Evolutionary conservation across 352 stramenopile genomes (phyloP).

Genomic region (Nothophytophthora sp.): DNA sequence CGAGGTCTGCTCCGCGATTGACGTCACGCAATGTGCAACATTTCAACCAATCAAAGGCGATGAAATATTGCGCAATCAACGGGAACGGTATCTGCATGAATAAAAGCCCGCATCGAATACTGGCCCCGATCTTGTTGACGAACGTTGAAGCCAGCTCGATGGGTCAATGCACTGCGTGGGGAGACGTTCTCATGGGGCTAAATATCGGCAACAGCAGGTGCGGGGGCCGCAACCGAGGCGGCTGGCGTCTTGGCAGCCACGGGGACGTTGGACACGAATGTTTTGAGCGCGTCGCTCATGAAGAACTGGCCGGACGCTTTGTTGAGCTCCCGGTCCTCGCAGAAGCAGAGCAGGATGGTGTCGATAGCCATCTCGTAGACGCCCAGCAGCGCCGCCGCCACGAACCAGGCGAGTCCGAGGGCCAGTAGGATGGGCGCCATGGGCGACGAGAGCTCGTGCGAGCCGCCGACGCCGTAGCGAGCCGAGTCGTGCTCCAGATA

Average conservation of each 20-base stretch:
- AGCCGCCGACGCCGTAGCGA: slow-evolving; percentile 48
- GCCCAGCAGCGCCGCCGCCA: slow-evolving; percentile 93
- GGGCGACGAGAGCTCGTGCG: slow-evolving; percentile 76
- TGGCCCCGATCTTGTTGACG: too few species aligned
- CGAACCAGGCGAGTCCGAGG: slow-evolving; percentile 91
- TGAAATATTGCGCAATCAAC: too few species aligned
- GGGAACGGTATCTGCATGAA: too few species aligned
- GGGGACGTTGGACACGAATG: slow-evolving; percentile 70
- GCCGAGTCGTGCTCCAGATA: slow-evolving; percentile 60
- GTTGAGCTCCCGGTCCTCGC: slow-evolving; percentile 89
- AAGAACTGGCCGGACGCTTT: slow-evolving; percentile 69
- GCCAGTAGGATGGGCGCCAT: slow-evolving; percentile 91
- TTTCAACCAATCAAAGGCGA: too few species aligned
- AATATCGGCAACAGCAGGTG: too few species aligned
- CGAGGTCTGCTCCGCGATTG: too few species aligned
- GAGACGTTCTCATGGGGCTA: too few species aligned
- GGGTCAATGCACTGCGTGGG: too few species aligned
- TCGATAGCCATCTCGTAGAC: slow-evolving; percentile 96
- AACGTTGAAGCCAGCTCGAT: too few species aligned
- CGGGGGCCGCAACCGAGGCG: not conserved
- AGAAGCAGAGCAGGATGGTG: slow-evolving; percentile 96
- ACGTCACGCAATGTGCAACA: too few species aligned
- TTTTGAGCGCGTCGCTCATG: slow-evolving; percentile 74
- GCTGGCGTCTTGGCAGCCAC: not conserved
- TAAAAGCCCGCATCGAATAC: too few species aligned